phyloP scores from a whole-genome alignment of 2,329 filamentous ascomycete genomes.

The Alternaria sp. region DNA sequence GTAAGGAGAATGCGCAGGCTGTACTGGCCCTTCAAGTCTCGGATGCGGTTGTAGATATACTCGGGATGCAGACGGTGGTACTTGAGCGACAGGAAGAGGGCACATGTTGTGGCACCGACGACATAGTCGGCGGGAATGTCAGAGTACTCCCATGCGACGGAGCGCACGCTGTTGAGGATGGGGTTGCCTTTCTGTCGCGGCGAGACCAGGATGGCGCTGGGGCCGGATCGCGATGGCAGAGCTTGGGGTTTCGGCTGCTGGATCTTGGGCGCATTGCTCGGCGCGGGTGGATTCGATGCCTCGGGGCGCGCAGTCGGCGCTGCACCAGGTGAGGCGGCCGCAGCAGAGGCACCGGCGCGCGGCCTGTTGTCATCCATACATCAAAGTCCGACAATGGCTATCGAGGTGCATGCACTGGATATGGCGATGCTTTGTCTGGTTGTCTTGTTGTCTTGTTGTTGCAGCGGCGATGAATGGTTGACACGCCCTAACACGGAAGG shows the following conservation, averaged over 20 bases:
- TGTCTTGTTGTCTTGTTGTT: conserved; percentile 1
- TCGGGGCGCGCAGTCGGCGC: conserved; percentile 5
- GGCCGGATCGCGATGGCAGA: conserved; percentile 69
- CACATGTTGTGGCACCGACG: conserved; percentile 84
- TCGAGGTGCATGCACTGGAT: too few species aligned
- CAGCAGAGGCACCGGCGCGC: conserved; percentile 17
- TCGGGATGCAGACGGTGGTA: conserved; percentile 97
- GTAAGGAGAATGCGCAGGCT: conserved; percentile 83
- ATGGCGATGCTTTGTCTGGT: not conserved
- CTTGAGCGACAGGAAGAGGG: conserved; percentile 90
- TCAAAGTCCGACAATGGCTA: too few species aligned
- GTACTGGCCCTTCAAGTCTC: conserved; percentile 82
- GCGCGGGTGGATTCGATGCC: conserved; percentile 15
- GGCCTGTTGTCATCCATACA: conserved; percentile 40
- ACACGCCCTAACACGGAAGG: conserved; percentile 10
- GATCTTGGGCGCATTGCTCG: conserved; percentile 55
- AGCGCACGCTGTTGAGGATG: conserved; percentile 80
- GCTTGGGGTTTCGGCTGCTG: conserved; percentile 89
- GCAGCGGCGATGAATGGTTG: not conserved
- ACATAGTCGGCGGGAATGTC: conserved; percentile 97
- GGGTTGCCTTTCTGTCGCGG: conserved; percentile 95
- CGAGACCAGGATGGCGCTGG: conserved; percentile 86
- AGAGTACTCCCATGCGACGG: conserved; percentile 92
- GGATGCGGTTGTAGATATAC: conserved; percentile 95
- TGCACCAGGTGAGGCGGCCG: conserved; percentile 7